A percentile compares a stretch with the other conserved stretches of the same genome.
Conservation (phyloP, 306 rosid species). For the Boehmeria nivea region DNA sequence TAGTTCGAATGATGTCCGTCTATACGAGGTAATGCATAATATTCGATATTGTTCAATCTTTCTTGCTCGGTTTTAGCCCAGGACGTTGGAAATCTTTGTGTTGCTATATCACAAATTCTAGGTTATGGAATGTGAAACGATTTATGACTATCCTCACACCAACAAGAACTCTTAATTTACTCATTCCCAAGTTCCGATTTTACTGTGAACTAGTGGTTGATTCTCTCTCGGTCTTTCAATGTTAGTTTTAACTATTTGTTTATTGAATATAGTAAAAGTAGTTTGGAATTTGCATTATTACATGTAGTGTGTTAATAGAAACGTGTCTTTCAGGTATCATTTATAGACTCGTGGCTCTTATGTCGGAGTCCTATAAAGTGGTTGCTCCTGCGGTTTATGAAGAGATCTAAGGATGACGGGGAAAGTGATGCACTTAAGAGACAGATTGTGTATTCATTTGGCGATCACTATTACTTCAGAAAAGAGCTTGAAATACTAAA, state of each 20-base stretch:
- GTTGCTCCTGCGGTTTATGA: conserved; percentile 63
- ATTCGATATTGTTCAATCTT: too few relatives aligned
- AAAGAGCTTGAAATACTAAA: conserved; percentile 69
- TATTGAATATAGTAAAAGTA: neutral
- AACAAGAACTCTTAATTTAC: too few relatives aligned
- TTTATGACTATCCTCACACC: too few relatives aligned
- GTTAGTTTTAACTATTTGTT: neutral
- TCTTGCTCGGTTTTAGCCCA: too few relatives aligned
- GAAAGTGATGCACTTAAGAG: conserved; percentile 32
- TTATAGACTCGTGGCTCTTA: conserved; percentile 73
- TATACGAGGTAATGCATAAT: conserved; percentile 51
- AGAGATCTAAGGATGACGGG: conserved; percentile 45
- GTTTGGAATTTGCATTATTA: too few relatives aligned
- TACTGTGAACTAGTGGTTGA: too few relatives aligned
- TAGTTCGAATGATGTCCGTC: conserved; percentile 42
- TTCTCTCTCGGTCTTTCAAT: neutral
- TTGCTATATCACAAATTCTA: too few relatives aligned
- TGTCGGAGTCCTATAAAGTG: conserved; percentile 51
- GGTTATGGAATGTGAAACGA: too few relatives aligned
- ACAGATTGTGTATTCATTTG: conserved; percentile 68
- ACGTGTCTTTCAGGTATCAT: conserved; percentile 49
- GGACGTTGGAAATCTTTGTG: too few relatives aligned
- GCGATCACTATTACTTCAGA: conserved; percentile 91
- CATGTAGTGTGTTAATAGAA: neutral
- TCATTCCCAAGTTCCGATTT: too few relatives aligned